Conservation (phyloP, 495 filamentous ascomycete genomes). For the Talaromyces proteolyticus region DNA sequence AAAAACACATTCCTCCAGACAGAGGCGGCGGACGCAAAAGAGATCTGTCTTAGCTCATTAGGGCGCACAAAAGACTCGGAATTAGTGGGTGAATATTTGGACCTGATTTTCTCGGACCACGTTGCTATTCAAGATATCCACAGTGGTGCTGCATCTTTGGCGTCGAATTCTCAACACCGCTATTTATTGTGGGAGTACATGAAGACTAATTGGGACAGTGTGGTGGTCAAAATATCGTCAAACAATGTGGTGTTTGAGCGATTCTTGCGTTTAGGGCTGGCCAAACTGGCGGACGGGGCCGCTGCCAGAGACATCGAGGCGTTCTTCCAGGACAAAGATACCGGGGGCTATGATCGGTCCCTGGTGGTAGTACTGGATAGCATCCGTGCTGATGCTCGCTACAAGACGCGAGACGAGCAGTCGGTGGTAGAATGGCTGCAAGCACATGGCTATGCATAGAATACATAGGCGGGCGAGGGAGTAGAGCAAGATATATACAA, state of each 20-base stretch:
- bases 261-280: conserved; percentile 70
- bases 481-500: too few species aligned
- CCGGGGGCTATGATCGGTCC: conserved; percentile 70
- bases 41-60: conserved; percentile 71
- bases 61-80: conserved; percentile 65
- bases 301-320: conserved; percentile 68
- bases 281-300: conserved; percentile 65
- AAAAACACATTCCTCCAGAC: conserved; percentile 78
- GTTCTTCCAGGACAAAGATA: conserved; percentile 83
- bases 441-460: conserved; percentile 51
- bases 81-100: conserved; percentile 63
- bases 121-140: conserved; percentile 82
- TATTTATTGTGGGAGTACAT: conserved; percentile 77
- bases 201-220: conserved; percentile 66
- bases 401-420: conserved; percentile 65
- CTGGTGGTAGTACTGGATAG: conserved; percentile 75
- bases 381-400: conserved; percentile 69
- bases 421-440: conserved; percentile 66
- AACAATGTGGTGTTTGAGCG: conserved; percentile 87
- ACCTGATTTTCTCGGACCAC: conserved; percentile 74
- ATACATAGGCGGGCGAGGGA: too few species aligned
- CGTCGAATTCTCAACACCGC: conserved; percentile 63
- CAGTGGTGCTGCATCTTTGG: conserved; percentile 64
- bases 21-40: conserved; percentile 81
- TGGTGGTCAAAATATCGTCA: conserved; percentile 60